A percentile compares a stretch with the other conserved stretches of the same genome.
These are phyloP conservation scores for Acer saccharum DNA, from an alignment of 345 rosid genomes.

Conservation along the genomic window DNA sequence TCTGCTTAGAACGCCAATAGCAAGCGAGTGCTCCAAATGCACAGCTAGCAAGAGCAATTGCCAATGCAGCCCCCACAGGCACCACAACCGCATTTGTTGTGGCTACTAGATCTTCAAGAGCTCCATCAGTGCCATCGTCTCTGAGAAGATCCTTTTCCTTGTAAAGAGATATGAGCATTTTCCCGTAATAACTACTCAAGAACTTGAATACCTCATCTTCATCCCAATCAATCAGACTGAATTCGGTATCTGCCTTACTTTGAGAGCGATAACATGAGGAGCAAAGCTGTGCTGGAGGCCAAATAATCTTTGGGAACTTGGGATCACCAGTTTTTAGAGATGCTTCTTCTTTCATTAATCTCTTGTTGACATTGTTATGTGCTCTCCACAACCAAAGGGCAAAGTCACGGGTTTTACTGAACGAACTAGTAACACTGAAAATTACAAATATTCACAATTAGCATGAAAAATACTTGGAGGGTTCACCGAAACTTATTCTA, in stretches of 20 bases:
- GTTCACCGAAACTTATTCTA: background rate
- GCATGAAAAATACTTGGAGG: conserved; percentile 8
- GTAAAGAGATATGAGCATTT: conserved; percentile 61
- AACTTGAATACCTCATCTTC: conserved; percentile 76
- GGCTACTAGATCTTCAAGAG: conserved; percentile 57
- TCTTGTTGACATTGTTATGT: conserved; percentile 84
- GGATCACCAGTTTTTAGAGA: conserved; percentile 83
- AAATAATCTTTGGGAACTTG: conserved; percentile 80
- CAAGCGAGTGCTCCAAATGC: conserved; percentile 96
- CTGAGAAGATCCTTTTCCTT: conserved; percentile 48
- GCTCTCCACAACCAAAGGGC: conserved; percentile 93
- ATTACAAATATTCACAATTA: conserved; percentile 21
- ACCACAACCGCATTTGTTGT: conserved; percentile 80
- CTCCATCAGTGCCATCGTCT: conserved; percentile 37
- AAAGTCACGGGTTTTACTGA: conserved; percentile 69
- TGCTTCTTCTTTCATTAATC: conserved; percentile 79
- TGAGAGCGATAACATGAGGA: conserved; percentile 62
- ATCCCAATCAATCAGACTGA: conserved; percentile 58
- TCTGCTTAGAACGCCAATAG: conserved; percentile 96
- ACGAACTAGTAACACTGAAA: conserved; percentile 69
- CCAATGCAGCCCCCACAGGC: conserved; percentile 95
- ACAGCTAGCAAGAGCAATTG: conserved; percentile 95
- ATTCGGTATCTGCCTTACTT: conserved; percentile 21
- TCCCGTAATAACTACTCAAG: conserved; percentile 68
- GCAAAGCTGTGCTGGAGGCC: conserved; percentile 96